These are phyloP conservation scores for Chrysoporthe deuterocubensis DNA, from an alignment of 2,329 filamentous ascomycete species.

Conservation along the genomic window DNA sequence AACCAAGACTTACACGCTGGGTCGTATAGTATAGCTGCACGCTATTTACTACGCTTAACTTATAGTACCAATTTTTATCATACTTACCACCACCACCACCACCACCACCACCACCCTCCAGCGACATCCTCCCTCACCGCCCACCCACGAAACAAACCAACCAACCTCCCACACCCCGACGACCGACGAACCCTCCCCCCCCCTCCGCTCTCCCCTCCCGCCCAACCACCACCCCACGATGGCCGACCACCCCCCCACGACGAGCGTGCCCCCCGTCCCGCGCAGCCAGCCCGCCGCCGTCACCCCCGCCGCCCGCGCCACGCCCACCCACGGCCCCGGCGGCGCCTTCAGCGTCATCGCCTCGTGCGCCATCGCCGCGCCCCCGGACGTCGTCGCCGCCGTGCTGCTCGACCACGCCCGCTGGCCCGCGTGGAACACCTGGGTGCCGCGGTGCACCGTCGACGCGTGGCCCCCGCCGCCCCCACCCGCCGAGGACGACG, in stretches of 20 bases:
- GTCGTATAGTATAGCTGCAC: too few species aligned
- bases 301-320: conserved; percentile 34
- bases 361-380: conserved; percentile 40
- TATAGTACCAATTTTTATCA: too few species aligned
- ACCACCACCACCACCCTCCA: too few species aligned
- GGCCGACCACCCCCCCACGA: conserved; percentile 16
- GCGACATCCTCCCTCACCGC: too few species aligned
- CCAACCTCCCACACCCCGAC: too few species aligned
- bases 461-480: conserved; percentile 30
- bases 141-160: too few species aligned
- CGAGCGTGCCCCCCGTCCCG: conserved; percentile 27
- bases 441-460: conserved; percentile 37
- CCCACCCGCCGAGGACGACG: conserved; percentile 12
- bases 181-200: too few species aligned
- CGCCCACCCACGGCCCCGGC: conserved; percentile 38
- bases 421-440: conserved; percentile 44
- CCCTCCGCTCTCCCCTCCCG: too few species aligned
- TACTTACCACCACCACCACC: too few species aligned
- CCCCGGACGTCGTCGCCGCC: conserved; percentile 39
- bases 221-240: neutral
- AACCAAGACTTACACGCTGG: too few species aligned
- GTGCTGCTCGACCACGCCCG: conserved; percentile 41
- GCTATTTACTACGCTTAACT: too few species aligned
- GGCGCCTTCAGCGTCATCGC: conserved; percentile 38
- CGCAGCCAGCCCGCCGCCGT: conserved; percentile 27